Conservation (phyloP, 495 filamentous ascomycete genomes). For the Cetradonia linearis region DNA sequence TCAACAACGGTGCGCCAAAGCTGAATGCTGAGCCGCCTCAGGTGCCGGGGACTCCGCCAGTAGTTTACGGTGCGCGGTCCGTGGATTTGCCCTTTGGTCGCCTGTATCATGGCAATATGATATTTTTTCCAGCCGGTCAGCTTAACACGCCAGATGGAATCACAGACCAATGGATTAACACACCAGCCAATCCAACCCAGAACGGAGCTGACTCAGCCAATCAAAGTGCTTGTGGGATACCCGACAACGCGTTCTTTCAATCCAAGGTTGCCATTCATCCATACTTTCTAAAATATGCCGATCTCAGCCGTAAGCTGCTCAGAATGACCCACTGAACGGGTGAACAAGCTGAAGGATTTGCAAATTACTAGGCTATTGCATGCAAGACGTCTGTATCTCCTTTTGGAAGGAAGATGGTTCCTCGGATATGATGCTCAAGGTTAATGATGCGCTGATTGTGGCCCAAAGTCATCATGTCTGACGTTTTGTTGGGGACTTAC, state of each 20-base stretch:
- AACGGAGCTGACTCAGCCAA: constrained; percentile 18
- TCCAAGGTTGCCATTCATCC: constrained; percentile 27
- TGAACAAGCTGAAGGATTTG: background rate
- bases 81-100: constrained; percentile 25
- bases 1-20: constrained; percentile 11
- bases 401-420: constrained; percentile 23
- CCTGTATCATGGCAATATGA: constrained; percentile 24
- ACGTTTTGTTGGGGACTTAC: background rate
- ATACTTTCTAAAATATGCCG: constrained; percentile 27
- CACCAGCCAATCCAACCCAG: constrained; percentile 1
- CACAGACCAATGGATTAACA: constrained; percentile 18
- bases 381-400: constrained; percentile 27
- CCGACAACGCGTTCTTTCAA: constrained; percentile 21
- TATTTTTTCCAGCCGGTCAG: constrained; percentile 20
- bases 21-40: constrained; percentile 7
- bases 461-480: background rate
- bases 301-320: constrained; percentile 20
- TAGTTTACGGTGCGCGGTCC: constrained; percentile 17
- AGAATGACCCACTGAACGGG: background rate
- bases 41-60: constrained; percentile 4
- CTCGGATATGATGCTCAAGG: constrained; percentile 26
- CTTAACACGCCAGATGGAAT: constrained; percentile 16
- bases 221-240: constrained; percentile 28
- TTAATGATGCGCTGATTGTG: background rate
- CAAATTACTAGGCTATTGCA: constrained; percentile 21